Evolutionary conservation across 2,329 filamentous ascomycete species (phyloP), one percentile per base, ranked within the genome.

Genomic region (Thermomyces lanuginosus): DNA sequence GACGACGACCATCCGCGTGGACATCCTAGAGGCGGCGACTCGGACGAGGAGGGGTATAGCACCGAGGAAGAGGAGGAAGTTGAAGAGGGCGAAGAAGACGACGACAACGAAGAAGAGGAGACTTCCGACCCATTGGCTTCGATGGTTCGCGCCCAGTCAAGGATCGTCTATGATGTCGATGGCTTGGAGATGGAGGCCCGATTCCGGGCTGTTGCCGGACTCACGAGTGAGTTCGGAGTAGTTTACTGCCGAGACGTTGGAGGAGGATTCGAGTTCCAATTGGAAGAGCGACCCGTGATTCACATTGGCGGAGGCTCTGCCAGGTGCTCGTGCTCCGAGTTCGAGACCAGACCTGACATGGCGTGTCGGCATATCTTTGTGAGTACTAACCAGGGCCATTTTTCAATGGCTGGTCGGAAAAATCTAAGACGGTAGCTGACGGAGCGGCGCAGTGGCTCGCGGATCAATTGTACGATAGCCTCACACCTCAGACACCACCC

Each of bases 301-400:
- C 48, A 45, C 23, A 34, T 56, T 20, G 38, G 40, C 6, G 19
- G 41, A 4, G 40, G 42, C 14, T 31, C 41, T 8, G 41, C 43
- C 26, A 46, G 42, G 23, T 57, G 53, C 31, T 51, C 47, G 18
- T 57, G 53, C 24, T 35, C 34, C n/a, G 43, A 44, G 17, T 57
- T 51, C 27, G 31, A 37, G 16, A 34, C 37, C 24, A 40, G 33
- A 10, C 36, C 44, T 4, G 37, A 42, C 15, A 40, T 43, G 25
- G 51, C 53, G 8, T 57, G 53, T 29, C 49, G 52, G 24, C 53
- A 57, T 39, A 53, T 57, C 21, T 56, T 53, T 37, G 53, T 56
- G 34, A 48, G 53, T 46, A 3, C 24, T 14, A 7, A 16, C 4
- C 15, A 16, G 20, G 13, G 8, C 15, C 10, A 8, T 8, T 17